Percentiles rank a stretch among this genome's conserved stretches.
Evolutionary conservation across 1,139 yeast genomes (phyloP).

Genomic region (Saccharomyces hybrid): DNA sequence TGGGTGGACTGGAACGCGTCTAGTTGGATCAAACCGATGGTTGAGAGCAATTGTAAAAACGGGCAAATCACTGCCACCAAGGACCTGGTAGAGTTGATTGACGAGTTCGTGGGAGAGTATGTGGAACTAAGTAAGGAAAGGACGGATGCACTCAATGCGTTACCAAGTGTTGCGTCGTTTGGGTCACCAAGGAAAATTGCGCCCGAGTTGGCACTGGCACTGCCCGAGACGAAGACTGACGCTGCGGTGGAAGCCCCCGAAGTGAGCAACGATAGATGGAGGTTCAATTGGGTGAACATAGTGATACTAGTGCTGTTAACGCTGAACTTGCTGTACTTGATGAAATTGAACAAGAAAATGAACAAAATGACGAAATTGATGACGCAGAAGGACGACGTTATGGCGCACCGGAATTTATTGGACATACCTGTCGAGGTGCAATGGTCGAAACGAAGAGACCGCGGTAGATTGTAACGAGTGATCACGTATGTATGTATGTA

Average conservation of each 20-base stretch:
- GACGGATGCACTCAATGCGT: background rate
- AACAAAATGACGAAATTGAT: background rate
- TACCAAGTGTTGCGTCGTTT: background rate
- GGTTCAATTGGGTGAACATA: background rate
- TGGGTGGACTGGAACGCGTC: conserved; percentile 84
- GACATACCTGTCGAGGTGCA: background rate
- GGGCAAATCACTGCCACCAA: conserved; percentile 66
- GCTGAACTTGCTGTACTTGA: background rate
- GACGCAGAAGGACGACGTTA: background rate
- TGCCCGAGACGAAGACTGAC: background rate
- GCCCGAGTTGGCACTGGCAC: background rate
- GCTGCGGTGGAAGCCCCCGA: background rate
- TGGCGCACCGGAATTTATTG: background rate
- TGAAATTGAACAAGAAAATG: conserved; percentile 1
- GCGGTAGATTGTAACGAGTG: background rate
- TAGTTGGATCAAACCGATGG: conserved; percentile 86
- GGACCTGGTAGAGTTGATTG: conserved; percentile 18
- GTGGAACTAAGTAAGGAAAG: conserved; percentile 4
- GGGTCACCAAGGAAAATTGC: background rate
- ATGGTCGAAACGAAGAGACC: conserved; percentile 2
- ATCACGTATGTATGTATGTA: conserved; percentile 2
- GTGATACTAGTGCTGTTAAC: background rate
- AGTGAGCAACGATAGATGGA: background rate
- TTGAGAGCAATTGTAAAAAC: conserved; percentile 81
- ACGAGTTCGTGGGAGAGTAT: conserved; percentile 13